A percentile compares a stretch with the other conserved stretches of the same genome.
phyloP scores from a whole-genome alignment of 2,329 filamentous ascomycete species.

The Ophiobolus disseminans region DNA sequence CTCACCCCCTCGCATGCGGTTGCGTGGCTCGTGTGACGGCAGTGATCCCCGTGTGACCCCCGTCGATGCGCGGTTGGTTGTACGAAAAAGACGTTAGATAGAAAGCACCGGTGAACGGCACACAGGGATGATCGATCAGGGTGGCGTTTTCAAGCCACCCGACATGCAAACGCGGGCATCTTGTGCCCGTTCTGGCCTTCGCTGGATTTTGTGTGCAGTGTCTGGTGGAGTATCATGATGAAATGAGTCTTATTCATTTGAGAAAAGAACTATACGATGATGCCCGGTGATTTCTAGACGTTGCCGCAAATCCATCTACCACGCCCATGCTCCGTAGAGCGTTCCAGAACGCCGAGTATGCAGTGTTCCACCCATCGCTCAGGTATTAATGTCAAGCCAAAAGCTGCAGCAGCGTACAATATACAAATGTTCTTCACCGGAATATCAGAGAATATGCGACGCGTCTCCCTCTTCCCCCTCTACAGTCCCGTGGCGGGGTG shows the following conservation, averaged over 20 bases:
- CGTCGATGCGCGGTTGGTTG: slow-evolving; percentile 22
- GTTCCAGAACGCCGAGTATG: slow-evolving; percentile 25
- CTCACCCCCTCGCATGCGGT: slow-evolving; percentile 16
- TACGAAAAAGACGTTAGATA: slow-evolving; percentile 31
- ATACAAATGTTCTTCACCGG: background rate
- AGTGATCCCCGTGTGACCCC: slow-evolving; percentile 22
- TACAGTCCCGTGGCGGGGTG: slow-evolving; percentile 4
- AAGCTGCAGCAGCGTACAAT: slow-evolving; percentile 3
- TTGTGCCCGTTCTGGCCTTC: background rate
- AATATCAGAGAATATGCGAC: background rate
- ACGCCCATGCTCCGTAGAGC: slow-evolving; percentile 7
- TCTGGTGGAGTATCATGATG: background rate
- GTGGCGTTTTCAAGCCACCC: slow-evolving; percentile 15
- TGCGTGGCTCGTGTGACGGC: slow-evolving; percentile 11
- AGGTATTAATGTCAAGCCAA: slow-evolving; percentile 3
- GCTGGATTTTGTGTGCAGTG: background rate
- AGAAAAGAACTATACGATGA: slow-evolving; percentile 7
- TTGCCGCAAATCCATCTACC: slow-evolving; percentile 18
- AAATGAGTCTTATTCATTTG: too few species aligned
- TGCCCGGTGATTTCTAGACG: slow-evolving; percentile 15
- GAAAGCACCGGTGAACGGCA: slow-evolving; percentile 22
- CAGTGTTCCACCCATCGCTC: slow-evolving; percentile 16
- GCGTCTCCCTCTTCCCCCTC: background rate
- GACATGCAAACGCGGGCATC: background rate
- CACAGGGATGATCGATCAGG: slow-evolving; percentile 11